Evolutionary conservation across 2,329 filamentous ascomycete genomes (phyloP).

Genomic region (Monosporascus ibericus): DNA sequence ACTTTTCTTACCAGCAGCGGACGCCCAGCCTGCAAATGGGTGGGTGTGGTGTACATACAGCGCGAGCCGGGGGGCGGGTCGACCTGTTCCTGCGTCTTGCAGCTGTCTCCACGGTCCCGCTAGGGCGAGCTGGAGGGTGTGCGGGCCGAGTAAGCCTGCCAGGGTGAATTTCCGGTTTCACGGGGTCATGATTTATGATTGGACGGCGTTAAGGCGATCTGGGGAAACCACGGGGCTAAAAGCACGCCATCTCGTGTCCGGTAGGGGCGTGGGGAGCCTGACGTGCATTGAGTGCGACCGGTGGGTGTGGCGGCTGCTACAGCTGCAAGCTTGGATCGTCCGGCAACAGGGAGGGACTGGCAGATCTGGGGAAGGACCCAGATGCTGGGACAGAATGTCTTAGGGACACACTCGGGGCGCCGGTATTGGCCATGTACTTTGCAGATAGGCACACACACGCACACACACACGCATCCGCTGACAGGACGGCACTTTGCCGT

Average conservation of each 20-base stretch:
- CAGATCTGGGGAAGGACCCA: slow-evolving; percentile 8
- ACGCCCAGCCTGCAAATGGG: background rate
- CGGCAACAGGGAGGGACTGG: slow-evolving; percentile 10
- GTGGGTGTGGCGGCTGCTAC: slow-evolving; percentile 15
- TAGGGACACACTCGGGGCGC: slow-evolving; percentile 27
- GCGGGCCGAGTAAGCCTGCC: slow-evolving; percentile 14
- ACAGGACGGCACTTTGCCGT: slow-evolving; percentile 26
- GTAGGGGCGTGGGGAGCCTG: slow-evolving; percentile 19
- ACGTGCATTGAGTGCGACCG: slow-evolving; percentile 20
- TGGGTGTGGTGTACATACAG: slow-evolving; percentile 18
- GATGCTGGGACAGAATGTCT: slow-evolving; percentile 11
- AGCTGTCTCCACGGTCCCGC: slow-evolving; percentile 18
- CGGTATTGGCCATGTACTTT: slow-evolving; percentile 16
- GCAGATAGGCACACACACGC: slow-evolving; percentile 20
- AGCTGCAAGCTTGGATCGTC: slow-evolving; percentile 18
- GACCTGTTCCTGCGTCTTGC: slow-evolving; percentile 26
- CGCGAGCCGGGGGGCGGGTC: slow-evolving; percentile 14
- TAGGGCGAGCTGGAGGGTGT: slow-evolving; percentile 20
- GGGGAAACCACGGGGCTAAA: slow-evolving; percentile 30
- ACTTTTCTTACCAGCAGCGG: background rate
- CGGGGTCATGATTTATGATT: slow-evolving; percentile 50
- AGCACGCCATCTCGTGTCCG: slow-evolving; percentile 36
- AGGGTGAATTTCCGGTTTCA: slow-evolving; percentile 33
- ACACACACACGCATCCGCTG: slow-evolving; percentile 10
- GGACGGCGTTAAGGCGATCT: slow-evolving; percentile 32